Base-by-base conservation (phyloP, 768 basidiomycete species). In the Kwoniella shandongensis region DNA sequence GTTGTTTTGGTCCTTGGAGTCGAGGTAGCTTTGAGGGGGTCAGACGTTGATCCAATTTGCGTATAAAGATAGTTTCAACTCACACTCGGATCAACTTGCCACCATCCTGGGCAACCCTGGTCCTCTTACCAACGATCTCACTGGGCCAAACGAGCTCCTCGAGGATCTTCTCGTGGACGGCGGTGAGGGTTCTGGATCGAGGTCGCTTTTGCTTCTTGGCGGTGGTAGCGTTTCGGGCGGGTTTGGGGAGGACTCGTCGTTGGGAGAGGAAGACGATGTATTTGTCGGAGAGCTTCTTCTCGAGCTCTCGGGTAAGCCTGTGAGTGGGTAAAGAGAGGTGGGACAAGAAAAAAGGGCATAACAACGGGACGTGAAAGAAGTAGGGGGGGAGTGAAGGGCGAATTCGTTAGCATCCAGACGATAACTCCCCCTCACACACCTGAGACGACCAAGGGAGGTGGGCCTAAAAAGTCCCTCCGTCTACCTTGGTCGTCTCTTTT, bases 261-360 rank as follows among this genome's bases (percentile, higher is more conserved):
- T 99, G 96, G 53, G 89, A 96, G 78, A 98, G 86, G 79, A 99
- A 98, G 57, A 99, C 90, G 78, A 99, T 91, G 80, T 98, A 93
- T 77, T 92, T 86, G 81, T 98, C 96, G 44, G 96, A 91, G 82
- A 99, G 97, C 81, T 99, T 99, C 86, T 99, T 99, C 86, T 99
- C 96, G 74, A 99, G 85, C 78, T 98, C 94, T 52, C 94, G 88
- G 61, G 94, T 97, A 76, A 98, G 88, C 79, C 94, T 98, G 75
- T 22, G 36, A 49, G 45, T 12, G 20, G 23, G 17, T 30, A 51
- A 6, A 27, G 17, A 23, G 10, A 54, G 17, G 13, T 8, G 44
- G n/a, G 8, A 15, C 20, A 26, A 40, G 18, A 27, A 35, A 18
- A 4, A 22, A 18, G n/a, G 44, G 44, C 20, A 46, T 46, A 26